phyloP scores from a whole-genome alignment of 1,284 basidiomycete genomes.

The Fomitopsis pinicola region DNA sequence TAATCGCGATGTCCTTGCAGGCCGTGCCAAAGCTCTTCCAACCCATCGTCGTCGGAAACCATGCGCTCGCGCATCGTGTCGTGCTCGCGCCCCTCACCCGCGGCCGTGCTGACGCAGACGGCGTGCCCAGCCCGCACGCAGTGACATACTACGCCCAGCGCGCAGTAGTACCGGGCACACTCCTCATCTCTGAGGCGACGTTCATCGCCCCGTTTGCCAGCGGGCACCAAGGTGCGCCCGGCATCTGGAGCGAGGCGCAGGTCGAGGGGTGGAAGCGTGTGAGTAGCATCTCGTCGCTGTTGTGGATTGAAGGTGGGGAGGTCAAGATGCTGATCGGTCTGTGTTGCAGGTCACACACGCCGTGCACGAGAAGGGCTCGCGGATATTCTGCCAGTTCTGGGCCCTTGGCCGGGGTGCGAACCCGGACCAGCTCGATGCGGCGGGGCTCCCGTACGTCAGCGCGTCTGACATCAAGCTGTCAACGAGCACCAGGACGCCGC shows the following conservation, averaged over 20 bases:
- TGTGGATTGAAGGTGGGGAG: no score
- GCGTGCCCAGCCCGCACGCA: slow-evolving; percentile 26
- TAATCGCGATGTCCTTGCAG: slow-evolving; percentile 11
- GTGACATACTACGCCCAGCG: slow-evolving; percentile 47
- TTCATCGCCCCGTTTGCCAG: slow-evolving; percentile 37
- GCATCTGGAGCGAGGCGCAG: slow-evolving; percentile 43
- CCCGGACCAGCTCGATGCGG: slow-evolving; percentile 21
- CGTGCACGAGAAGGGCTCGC: slow-evolving; percentile 31
- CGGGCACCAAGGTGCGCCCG: slow-evolving; percentile 35
- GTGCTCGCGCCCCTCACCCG: slow-evolving; percentile 47
- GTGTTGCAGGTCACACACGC: slow-evolving; percentile 22
- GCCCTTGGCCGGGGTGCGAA: slow-evolving; percentile 37
- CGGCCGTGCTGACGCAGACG: slow-evolving; percentile 26
- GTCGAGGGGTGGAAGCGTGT: slow-evolving; percentile 44
- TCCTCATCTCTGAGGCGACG: slow-evolving; percentile 47
- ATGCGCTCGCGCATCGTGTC: slow-evolving; percentile 39
- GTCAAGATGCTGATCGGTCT: no score
- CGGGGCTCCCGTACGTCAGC: slow-evolving; percentile 25
- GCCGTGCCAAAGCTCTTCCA: slow-evolving; percentile 34
- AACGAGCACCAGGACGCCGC: slow-evolving; percentile 28
- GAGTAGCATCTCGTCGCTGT: neutral
- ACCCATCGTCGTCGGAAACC: slow-evolving; percentile 38
- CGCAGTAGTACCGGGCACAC: slow-evolving; percentile 36
- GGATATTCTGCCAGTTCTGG: slow-evolving; percentile 46
- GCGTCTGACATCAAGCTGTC: slow-evolving; percentile 39